Base-by-base conservation (phyloP, 306 rosid genomes). In the Vigna trinervia region DNA sequence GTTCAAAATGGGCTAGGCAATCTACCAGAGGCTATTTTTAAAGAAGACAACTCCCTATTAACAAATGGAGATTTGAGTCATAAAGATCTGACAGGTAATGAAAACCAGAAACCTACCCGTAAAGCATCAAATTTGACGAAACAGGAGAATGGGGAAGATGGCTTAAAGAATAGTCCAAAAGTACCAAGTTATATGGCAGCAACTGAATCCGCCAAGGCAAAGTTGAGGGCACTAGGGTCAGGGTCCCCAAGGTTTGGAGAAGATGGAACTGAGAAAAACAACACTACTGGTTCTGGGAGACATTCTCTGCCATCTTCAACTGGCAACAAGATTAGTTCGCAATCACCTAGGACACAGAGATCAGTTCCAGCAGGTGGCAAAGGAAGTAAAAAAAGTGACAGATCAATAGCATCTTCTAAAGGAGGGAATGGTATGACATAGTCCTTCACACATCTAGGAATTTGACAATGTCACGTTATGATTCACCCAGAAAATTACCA, bases 181-280 rank as follows among this genome's bases (percentile, higher is more conserved):
- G 12, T 93, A 60, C 97, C 96, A 4, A 93, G 97, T 81, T 93
- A 90, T 80, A 93, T 93, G 97, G 90, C 89, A 22, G 97, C 94
- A 57, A 93, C 97, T 78, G 89, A 86, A 88, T 93, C 97, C 68
- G 97, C 91, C 22, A 93, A 84, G 87, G 97, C 97, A 38, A 93
- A 93, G 89, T 77, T 93, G 78, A 90, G 94, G 80, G 73, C 83
- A 48, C 96, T 89, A 80, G 93, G 91, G 64, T 90, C 94, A 80
- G 93, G 91, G 60, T 90, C 94, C 56, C 91, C 96, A 14, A 84
- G 86, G 83, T 23, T 82, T 38, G 96, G 59, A 80, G 90, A 80
- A 85, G 97, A 90, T 17, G 82, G 12, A 28, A 66, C 15, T 12
- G 96, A 90, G 82, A 89, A 47, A 81, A 86, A 39, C 80, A 86